These are phyloP conservation scores for Dendrobium officinale DNA, from an alignment of 106 monocot species.

Conservation along the genomic window DNA sequence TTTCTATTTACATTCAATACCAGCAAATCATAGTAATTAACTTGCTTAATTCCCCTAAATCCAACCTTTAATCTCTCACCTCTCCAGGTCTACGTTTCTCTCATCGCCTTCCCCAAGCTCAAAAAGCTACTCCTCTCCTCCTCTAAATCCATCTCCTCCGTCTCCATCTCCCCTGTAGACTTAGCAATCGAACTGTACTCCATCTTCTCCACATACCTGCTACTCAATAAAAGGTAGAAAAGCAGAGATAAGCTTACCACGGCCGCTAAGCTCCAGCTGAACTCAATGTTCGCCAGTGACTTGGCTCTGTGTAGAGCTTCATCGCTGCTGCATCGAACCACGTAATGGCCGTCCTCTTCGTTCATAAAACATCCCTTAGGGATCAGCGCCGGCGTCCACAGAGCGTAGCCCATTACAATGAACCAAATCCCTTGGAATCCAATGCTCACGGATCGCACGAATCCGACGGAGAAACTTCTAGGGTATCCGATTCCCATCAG, in stretches of 20 bases:
- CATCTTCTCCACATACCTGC: constrained; percentile 12
- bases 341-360: constrained; percentile 36
- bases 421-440: constrained; percentile 58
- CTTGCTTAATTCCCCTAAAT: no score
- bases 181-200: constrained; percentile 6
- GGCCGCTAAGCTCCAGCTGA: constrained; percentile 47
- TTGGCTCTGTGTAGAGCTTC: constrained; percentile 46
- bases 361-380: constrained; percentile 54
- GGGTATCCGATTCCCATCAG: constrained; percentile 35
- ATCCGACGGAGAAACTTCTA: constrained; percentile 43
- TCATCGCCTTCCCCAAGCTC: constrained; percentile 18
- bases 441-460: constrained; percentile 61
- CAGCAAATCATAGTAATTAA: no score
- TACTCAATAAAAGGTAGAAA: constrained; percentile 31
- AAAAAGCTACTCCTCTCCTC: constrained; percentile 37
- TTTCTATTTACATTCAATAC: no score
- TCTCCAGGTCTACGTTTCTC: constrained; percentile 15
- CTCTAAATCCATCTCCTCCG: background rate
- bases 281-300: constrained; percentile 49
- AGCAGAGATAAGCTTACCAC: constrained; percentile 25
- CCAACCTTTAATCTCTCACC: constrained; percentile 1
- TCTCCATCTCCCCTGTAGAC: background rate
- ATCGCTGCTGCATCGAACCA: constrained; percentile 37
- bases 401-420: constrained; percentile 56
- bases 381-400: constrained; percentile 47